Base-by-base conservation (phyloP, 805 yeast species). In the Lipomyces yamadae region DNA sequence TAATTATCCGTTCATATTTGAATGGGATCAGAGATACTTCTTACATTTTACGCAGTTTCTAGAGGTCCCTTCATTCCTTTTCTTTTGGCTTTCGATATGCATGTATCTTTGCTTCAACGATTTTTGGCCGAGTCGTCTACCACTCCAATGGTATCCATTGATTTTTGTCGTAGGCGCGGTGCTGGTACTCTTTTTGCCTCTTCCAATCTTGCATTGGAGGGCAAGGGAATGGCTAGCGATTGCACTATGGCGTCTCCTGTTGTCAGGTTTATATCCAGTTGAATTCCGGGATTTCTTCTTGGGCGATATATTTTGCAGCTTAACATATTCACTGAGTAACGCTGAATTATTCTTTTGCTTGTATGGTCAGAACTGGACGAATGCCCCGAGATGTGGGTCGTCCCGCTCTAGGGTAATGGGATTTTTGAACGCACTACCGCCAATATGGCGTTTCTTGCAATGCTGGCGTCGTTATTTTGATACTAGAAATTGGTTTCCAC, bases 401-500 rank as follows among this genome's bases (percentile, higher is more conserved):
- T 82, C 90, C 0, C 83, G 82, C 69, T 92, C 97, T 0, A 83
- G 89, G 64, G 72, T 83, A 1, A 84, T 94, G 86, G 99, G 98
- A 1, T 91, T 93, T 70, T 82, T 94, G 71, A 83, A 92, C 39
- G 83, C 96, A 7, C 76, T 95, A 24, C 99, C 99, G 0, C 88
- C 92, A 66, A 85, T 91, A 55, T 92, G 97, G 92, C 89, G 99
- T 79, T 86, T 90, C 65, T 75, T 94, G 64, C 99, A 95, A 76
- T 95, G 99, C 78, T 76, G 89, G 42, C 81, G 99, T 73, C 96
- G 99, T 83, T 95, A 84, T 76, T 86, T 88, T 34, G 99, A 95
- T 75, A 89, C 98, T 0, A 94, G 96, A 1, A 97, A 93, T 74
- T 89, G 93, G 90, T 95, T 95, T 75, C 99, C 99, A 0, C 99